Percentiles rank a stretch among this genome's conserved stretches.
Conservation (phyloP, 2,329 filamentous ascomycete species). For the Neoarthrinium moseri region DNA sequence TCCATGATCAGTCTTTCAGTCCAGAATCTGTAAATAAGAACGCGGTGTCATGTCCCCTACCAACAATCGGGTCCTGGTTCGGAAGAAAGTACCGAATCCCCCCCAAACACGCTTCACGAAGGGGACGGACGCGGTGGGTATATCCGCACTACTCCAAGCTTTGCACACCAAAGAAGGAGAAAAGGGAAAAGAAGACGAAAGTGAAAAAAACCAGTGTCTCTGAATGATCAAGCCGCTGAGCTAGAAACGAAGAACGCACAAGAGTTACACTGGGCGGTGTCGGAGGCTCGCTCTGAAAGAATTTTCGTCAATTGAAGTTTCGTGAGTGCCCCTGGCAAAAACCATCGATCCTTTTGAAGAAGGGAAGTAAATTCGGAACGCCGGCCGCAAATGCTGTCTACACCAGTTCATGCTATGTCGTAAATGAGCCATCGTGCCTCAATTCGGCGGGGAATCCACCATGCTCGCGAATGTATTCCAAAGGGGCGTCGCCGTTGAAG, state of each 20-base stretch:
- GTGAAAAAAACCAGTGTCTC: conserved; percentile 12
- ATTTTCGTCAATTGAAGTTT: conserved; percentile 15
- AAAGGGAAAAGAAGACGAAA: conserved; percentile 9
- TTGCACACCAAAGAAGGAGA: conserved; percentile 17
- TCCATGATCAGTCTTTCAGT: background rate
- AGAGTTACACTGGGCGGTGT: conserved; percentile 8
- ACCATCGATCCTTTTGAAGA: conserved; percentile 12
- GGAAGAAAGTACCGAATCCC: conserved; percentile 17
- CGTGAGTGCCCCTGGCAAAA: conserved; percentile 15
- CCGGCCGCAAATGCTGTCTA: conserved; percentile 29
- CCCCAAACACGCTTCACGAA: background rate
- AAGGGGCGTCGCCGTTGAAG: conserved; percentile 16
- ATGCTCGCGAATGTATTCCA: too few species aligned
- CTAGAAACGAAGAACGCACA: conserved; percentile 17
- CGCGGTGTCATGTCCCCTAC: background rate
- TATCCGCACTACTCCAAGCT: conserved; percentile 29
- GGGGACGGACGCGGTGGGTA: too few species aligned
- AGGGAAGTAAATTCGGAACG: conserved; percentile 24
- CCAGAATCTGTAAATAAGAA: conserved; percentile 1
- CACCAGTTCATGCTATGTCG: conserved; percentile 26
- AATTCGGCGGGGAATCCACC: too few species aligned
- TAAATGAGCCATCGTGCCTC: too few species aligned
- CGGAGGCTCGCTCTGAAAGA: conserved; percentile 15
- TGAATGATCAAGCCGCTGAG: conserved; percentile 19
- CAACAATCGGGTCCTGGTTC: background rate